A percentile compares a stretch with the other conserved stretches of the same genome.
These are phyloP conservation scores for Clonostachys rosea DNA, from an alignment of 2,329 filamentous ascomycete genomes.

Conservation along the genomic window DNA sequence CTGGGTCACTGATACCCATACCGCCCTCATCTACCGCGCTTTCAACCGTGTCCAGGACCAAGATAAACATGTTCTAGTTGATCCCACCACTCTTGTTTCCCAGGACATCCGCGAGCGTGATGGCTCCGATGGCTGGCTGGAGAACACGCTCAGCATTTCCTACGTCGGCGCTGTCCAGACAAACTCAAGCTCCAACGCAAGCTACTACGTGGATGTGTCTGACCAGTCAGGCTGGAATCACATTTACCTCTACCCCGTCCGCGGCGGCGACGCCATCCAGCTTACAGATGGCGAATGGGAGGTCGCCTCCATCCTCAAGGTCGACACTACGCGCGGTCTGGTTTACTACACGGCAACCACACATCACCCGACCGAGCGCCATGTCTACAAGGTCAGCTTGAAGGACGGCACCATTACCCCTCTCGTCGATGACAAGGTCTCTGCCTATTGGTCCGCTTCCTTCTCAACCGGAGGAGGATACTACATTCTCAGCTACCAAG, in stretches of 20 bases:
- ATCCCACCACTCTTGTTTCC: slow-evolving; percentile 40
- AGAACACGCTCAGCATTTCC: slow-evolving; percentile 50
- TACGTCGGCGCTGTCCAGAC: slow-evolving; percentile 44
- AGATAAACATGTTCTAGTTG: slow-evolving; percentile 57
- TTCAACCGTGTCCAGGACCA: slow-evolving; percentile 66
- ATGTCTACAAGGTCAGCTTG: slow-evolving; percentile 63
- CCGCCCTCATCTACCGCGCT: slow-evolving; percentile 57
- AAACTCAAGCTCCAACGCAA: slow-evolving; percentile 19
- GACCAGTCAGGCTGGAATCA: slow-evolving; percentile 68
- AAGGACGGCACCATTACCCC: slow-evolving; percentile 46
- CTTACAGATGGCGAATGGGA: slow-evolving; percentile 66
- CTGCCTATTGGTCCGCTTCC: slow-evolving; percentile 59
- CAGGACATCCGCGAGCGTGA: slow-evolving; percentile 50
- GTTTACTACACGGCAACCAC: slow-evolving; percentile 64
- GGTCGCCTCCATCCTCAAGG: slow-evolving; percentile 52
- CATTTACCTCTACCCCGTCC: slow-evolving; percentile 58
- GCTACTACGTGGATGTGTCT: slow-evolving; percentile 63
- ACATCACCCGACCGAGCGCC: slow-evolving; percentile 61
- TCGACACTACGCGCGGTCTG: slow-evolving; percentile 50
- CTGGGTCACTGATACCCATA: slow-evolving; percentile 60
- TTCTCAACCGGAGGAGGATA: slow-evolving; percentile 60
- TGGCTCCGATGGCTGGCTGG: slow-evolving; percentile 57
- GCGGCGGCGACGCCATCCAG: slow-evolving; percentile 41
- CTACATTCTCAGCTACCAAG: slow-evolving; percentile 61
- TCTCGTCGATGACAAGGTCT: slow-evolving; percentile 55